A percentile compares a stretch with the other conserved stretches of the same genome.
These are phyloP conservation scores for Globisporangium nagaii DNA, from an alignment of 352 stramenopile genomes.

Conservation along the genomic window DNA sequence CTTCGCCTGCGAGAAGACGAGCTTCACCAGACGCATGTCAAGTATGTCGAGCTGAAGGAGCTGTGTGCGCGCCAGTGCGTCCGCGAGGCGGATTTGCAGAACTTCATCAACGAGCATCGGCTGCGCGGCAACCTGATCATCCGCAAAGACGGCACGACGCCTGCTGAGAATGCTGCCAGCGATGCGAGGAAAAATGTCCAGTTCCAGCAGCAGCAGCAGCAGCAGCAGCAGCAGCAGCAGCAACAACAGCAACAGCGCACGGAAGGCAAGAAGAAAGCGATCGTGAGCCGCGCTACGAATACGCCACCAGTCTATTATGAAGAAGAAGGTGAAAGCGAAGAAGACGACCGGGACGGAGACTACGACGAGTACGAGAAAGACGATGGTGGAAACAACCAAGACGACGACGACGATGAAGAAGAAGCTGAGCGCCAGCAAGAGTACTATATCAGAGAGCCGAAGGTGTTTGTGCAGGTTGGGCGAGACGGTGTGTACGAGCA, in stretches of 20 bases:
- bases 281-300: conserved; percentile 17
- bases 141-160: conserved; percentile 16
- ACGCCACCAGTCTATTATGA: conserved; percentile 9
- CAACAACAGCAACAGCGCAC: neutral
- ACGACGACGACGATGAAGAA: conserved; percentile 17
- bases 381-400: conserved; percentile 8
- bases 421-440: conserved; percentile 20
- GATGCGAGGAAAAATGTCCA: conserved; percentile 8
- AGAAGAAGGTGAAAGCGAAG: conserved; percentile 19
- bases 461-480: conserved; percentile 44
- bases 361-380: conserved; percentile 20
- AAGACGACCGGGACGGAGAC: conserved; percentile 4
- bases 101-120: conserved; percentile 79
- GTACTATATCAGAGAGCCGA: conserved; percentile 26
- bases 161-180: conserved; percentile 9
- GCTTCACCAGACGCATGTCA: conserved; percentile 43
- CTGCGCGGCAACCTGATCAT: conserved; percentile 65
- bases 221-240: neutral
- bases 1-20: conserved; percentile 57
- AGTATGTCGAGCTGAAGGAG: conserved; percentile 74
- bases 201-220: conserved; percentile 13
- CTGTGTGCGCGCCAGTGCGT: conserved; percentile 72
- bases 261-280: conserved; percentile 12
- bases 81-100: conserved; percentile 68
- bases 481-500: conserved; percentile 34